Conservation (phyloP, 257 asterid species). For the Capsicum baccatum region DNA sequence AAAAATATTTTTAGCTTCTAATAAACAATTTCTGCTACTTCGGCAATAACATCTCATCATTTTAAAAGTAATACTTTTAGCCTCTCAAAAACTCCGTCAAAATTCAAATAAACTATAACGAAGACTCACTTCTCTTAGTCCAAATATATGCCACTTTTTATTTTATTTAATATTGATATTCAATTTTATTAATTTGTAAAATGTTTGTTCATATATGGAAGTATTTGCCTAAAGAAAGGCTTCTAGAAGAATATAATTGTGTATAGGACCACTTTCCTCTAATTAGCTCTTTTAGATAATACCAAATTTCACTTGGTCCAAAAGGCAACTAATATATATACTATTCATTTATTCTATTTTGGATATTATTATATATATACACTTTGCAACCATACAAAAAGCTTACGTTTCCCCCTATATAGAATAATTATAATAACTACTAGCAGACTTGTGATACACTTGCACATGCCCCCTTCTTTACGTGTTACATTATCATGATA, state of each 20-base stretch:
- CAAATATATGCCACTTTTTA: no score
- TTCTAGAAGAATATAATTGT: not conserved
- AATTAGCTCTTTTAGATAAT: not conserved
- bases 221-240: not conserved
- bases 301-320: not conserved
- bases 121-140: no score
- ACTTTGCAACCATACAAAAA: not conserved
- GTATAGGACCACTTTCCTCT: not conserved
- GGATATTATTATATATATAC: not conserved
- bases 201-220: not conserved
- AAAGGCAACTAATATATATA: not conserved
- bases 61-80: no score
- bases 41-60: no score
- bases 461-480: constrained; percentile 20
- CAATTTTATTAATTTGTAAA: no score
- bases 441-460: not conserved
- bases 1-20: no score
- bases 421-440: not conserved
- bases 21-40: no score
- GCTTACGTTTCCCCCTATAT: no score
- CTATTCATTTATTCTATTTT: not conserved
- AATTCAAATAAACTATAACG: no score
- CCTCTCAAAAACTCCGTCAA: no score
- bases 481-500: not conserved
- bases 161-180: no score